Base-by-base conservation (phyloP, 257 asterid species). In the Primulina huaijiensis region DNA sequence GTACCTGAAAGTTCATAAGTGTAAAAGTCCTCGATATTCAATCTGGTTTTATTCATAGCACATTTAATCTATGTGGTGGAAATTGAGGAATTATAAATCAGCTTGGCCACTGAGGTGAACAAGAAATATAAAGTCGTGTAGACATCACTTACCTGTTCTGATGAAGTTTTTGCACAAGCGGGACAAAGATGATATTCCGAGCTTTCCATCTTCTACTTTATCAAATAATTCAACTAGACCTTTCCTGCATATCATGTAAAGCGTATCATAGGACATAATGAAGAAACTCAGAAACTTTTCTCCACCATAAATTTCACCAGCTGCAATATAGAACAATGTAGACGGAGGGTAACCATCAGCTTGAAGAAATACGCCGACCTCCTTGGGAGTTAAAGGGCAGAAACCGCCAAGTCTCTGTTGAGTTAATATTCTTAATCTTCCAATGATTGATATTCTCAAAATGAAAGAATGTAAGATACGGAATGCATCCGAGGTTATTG, bases 351-450 rank as follows among this genome's bases (percentile, higher is more conserved):
- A 93, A 75, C 96, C 97, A 70, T 87, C 87, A 75, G 96, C 94
- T 65, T 86, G 84, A 76, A 93, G 96, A 89, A 93, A 87, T 70
- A 87, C 67, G 56, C 97, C 97, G 38, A 90, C 96, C 77, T 93
- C 99, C 83, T 89, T 90, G 63, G 99, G 99, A 33, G 97, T 93
- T 75, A 93, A 81, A 35, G 99, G 99, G 77, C 99, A 93, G 57
- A 87, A 84, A 67, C 99, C 97, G 67, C 83, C 86, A 29, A 82
- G 75, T 83, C 99, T 81, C 83, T 93, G 97, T 86, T 56, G 99
- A 83, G 76, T 93, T 85, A 59, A 90, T 90, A 77, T 76, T 83
- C 80, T 93, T 90, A 20, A 84, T 88, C 84, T 90, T 90, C 99
- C 97, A 90, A 78, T 90, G 99, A 68, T 78, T 90, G 27, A 96